These are phyloP conservation scores for Cucurbita maxima DNA, from an alignment of 306 rosid genomes.

Conservation along the genomic window DNA sequence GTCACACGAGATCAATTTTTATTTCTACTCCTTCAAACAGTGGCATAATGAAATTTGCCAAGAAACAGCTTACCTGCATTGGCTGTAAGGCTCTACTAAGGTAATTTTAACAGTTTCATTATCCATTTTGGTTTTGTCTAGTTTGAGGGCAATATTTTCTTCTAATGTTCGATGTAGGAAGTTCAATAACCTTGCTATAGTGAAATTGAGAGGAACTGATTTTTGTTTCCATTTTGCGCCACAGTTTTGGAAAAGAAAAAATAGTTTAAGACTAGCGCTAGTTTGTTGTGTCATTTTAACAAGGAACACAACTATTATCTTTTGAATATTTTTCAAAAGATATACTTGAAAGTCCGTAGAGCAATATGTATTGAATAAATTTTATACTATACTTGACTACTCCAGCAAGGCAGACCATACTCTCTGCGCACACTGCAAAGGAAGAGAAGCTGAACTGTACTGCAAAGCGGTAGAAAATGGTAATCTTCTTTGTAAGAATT, in stretches of 20 bases:
- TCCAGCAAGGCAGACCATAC: constrained; percentile 46
- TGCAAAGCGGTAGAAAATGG: constrained; percentile 74
- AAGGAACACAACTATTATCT: background rate
- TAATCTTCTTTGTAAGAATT: constrained; percentile 14
- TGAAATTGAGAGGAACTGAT: background rate
- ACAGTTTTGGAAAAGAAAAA: background rate
- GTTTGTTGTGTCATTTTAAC: background rate
- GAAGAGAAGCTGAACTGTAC: constrained; percentile 84
- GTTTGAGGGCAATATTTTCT: background rate
- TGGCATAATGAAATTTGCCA: constrained; percentile 88
- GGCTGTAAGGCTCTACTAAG: constrained; percentile 91
- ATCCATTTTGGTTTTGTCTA: background rate
- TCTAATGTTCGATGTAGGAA: background rate
- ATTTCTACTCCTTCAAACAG: constrained; percentile 83
- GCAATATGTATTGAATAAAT: background rate
- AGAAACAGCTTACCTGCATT: constrained; percentile 73
- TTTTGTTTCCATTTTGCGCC: background rate
- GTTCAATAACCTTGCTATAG: background rate
- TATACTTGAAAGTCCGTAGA: background rate
- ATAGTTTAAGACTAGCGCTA: background rate
- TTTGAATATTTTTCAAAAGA: background rate
- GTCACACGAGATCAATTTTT: constrained; percentile 87
- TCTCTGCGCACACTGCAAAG: constrained; percentile 76
- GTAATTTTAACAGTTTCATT: constrained; percentile 23
- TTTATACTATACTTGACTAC: constrained; percentile 6